Conservation (phyloP, 176 grass and related monocot species). For the Triticum dicoccoides region DNA sequence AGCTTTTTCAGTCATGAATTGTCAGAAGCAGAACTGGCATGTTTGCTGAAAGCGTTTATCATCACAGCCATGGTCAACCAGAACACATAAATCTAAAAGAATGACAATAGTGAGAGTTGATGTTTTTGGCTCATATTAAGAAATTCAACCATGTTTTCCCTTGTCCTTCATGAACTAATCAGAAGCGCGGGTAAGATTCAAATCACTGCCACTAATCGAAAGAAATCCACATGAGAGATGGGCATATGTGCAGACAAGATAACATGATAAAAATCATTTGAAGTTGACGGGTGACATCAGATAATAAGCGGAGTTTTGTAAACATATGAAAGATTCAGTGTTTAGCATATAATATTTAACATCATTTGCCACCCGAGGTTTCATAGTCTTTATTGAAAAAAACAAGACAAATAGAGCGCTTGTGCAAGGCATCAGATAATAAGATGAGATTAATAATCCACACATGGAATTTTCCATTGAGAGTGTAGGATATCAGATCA, state of each 20-base stretch:
- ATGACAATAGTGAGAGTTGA: background rate
- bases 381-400: background rate
- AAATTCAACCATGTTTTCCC: no score
- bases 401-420: background rate
- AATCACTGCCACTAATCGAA: background rate
- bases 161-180: background rate
- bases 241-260: background rate
- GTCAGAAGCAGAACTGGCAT: background rate
- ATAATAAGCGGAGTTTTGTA: background rate
- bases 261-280: background rate
- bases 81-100: background rate
- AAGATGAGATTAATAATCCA: background rate
- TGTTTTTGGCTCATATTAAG: no score
- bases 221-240: no score
- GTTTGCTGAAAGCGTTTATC: background rate
- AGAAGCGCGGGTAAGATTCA: background rate
- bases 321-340: background rate
- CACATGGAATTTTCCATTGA: background rate
- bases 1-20: background rate
- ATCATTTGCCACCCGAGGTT: background rate
- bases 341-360: background rate
- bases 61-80: background rate
- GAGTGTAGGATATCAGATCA: background rate
- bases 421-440: background rate
- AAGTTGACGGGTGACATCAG: background rate